A percentile compares a stretch with the other conserved stretches of the same genome.
phyloP scores from a whole-genome alignment of 2,329 filamentous ascomycete genomes.

The Albifimbria verrucaria region DNA sequence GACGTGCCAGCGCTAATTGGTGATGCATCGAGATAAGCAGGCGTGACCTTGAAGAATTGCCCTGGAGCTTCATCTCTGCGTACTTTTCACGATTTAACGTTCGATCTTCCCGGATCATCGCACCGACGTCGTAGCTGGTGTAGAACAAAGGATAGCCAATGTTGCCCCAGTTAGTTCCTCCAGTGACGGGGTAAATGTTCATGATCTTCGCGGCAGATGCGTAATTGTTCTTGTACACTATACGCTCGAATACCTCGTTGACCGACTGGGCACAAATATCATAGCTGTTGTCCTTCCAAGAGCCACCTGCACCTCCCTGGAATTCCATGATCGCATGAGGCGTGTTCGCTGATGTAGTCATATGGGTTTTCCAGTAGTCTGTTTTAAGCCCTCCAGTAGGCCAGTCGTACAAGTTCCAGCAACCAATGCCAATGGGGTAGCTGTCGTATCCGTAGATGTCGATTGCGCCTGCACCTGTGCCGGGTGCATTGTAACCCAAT shows the following conservation, averaged over 20 bases:
- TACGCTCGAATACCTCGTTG: conserved; percentile 65
- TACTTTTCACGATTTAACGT: conserved; percentile 68
- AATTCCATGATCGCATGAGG: conserved; percentile 53
- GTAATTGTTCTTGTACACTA: conserved; percentile 72
- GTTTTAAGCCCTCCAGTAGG: conserved; percentile 54
- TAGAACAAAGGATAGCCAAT: conserved; percentile 61
- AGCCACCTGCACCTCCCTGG: conserved; percentile 18
- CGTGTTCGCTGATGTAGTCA: conserved; percentile 59
- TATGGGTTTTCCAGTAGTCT: conserved; percentile 50
- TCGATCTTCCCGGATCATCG: conserved; percentile 60
- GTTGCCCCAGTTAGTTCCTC: conserved; percentile 78
- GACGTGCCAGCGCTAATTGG: not conserved
- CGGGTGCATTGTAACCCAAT: conserved; percentile 13
- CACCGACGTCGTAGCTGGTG: conserved; percentile 46
- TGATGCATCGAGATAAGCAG: conserved; percentile 61
- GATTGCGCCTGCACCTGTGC: conserved; percentile 13
- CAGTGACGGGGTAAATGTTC: conserved; percentile 70
- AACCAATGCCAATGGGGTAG: conserved; percentile 44
- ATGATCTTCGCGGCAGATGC: conserved; percentile 60
- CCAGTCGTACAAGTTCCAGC: conserved; percentile 51
- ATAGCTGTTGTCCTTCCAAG: conserved; percentile 68
- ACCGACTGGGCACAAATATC: conserved; percentile 61
- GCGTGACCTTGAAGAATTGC: conserved; percentile 68
- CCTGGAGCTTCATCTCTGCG: conserved; percentile 67
- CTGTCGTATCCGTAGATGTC: conserved; percentile 41